Evolutionary conservation across 2,329 filamentous ascomycete genomes (phyloP).

Genomic region (Diaporthe eres): DNA sequence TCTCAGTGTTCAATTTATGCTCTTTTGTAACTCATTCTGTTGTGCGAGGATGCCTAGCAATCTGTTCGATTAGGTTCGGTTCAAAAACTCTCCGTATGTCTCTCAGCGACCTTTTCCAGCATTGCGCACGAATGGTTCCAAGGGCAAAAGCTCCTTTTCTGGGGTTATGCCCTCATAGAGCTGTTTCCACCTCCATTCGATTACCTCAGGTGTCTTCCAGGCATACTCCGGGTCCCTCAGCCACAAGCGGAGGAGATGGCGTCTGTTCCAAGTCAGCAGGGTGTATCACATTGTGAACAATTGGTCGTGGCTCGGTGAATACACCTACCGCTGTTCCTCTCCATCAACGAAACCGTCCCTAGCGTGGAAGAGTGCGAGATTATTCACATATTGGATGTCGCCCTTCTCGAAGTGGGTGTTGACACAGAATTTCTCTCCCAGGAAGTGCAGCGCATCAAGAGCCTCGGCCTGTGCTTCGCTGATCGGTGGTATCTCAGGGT

Average conservation of each 20-base stretch:
- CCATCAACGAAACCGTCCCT: conserved; percentile 64
- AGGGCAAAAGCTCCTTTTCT: conserved; percentile 68
- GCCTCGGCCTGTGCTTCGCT: conserved; percentile 68
- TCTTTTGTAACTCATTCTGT: too few species aligned
- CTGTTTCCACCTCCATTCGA: conserved; percentile 64
- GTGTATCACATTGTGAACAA: conserved; percentile 58
- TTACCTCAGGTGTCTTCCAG: conserved; percentile 61
- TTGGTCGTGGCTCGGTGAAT: conserved; percentile 48
- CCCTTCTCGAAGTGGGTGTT: conserved; percentile 63
- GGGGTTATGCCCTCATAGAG: conserved; percentile 67
- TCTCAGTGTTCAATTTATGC: too few species aligned
- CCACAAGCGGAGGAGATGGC: conserved; percentile 66
- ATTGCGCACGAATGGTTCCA: conserved; percentile 65
- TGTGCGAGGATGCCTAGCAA: too few species aligned
- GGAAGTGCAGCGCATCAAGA: conserved; percentile 64
- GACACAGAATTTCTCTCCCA: conserved; percentile 61
- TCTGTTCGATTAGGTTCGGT: too few species aligned
- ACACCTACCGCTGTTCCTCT: conserved; percentile 58
- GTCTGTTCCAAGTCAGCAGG: conserved; percentile 52
- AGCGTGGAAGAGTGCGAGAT: conserved; percentile 67
- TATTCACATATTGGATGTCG: conserved; percentile 70
- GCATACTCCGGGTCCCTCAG: conserved; percentile 63
- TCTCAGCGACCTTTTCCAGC: conserved; percentile 50
- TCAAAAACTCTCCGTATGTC: too few species aligned
- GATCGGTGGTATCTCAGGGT: conserved; percentile 67